Evolutionary conservation across 2,329 filamentous ascomycete genomes (phyloP).

Genomic region (Exophiala sp.): DNA sequence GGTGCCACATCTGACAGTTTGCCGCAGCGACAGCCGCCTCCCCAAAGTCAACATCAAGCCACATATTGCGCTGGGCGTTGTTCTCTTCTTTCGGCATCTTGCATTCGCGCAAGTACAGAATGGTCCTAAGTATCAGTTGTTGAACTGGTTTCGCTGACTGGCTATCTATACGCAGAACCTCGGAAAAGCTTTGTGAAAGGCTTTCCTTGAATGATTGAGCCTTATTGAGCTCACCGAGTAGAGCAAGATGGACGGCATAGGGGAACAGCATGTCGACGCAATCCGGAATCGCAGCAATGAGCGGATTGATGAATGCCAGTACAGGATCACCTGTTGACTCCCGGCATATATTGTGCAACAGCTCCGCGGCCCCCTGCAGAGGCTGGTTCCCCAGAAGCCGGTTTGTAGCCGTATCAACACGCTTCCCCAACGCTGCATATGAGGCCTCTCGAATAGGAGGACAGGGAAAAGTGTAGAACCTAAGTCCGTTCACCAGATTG

Average conservation of each 20-base stretch:
- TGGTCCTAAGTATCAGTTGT: slow-evolving; percentile 66
- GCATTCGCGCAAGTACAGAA: slow-evolving; percentile 86
- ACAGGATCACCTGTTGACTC: slow-evolving; percentile 59
- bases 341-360: slow-evolving; percentile 58
- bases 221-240: slow-evolving; percentile 56
- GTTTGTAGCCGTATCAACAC: not conserved
- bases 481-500: slow-evolving; percentile 37
- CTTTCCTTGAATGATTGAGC: slow-evolving; percentile 61
- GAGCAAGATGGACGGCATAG: slow-evolving; percentile 75
- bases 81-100: slow-evolving; percentile 67
- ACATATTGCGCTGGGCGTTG: slow-evolving; percentile 69
- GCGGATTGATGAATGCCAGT: slow-evolving; percentile 60
- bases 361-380: slow-evolving; percentile 53
- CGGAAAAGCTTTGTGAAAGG: slow-evolving; percentile 58
- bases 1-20: slow-evolving; percentile 77
- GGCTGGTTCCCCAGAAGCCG: not conserved
- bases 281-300: slow-evolving; percentile 59
- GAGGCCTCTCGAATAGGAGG: slow-evolving; percentile 29
- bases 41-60: slow-evolving; percentile 78
- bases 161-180: slow-evolving; percentile 31
- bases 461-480: slow-evolving; percentile 40
- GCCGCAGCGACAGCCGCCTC: slow-evolving; percentile 65
- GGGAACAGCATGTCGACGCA: slow-evolving; percentile 73
- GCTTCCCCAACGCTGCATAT: not conserved
- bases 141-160: slow-evolving; percentile 53